Base-by-base conservation (phyloP, 1,284 basidiomycete species). In the Cystobasidiaceae sp. region DNA sequence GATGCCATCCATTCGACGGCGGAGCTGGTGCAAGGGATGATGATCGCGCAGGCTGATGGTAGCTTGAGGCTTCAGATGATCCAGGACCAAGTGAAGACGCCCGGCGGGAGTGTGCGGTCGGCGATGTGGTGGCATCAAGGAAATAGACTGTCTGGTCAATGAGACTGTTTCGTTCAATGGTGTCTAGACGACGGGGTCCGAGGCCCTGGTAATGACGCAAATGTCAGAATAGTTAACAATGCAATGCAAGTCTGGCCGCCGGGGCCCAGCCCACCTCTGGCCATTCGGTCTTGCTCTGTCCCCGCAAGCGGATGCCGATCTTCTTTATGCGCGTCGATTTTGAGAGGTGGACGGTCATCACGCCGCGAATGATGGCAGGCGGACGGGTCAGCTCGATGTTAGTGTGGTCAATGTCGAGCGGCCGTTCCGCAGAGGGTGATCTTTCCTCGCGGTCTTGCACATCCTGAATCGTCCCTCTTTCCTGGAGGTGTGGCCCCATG, bases 251-350 rank as follows among this genome's bases (percentile, higher is more conserved):
- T 2, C 6, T 51, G 19, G 55, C 23, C 41, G 23, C 60, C 49
- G 58, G 13, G 48, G 43, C 67, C 9, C 7, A 49, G 23, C 82
- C 59, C 70, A 91, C 92, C 89, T 97, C 92, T 3, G 89, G 87
- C 88, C 92, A 96, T 69, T 84, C 82, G 15, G 82, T 83, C 59
- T 79, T 74, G 3, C 78, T 75, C 69, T 82, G 87, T 5, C 90
- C 93, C 56, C 85, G 81, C 21, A 97, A 80, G 71, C 85, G 85
- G 48, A 96, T 80, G 60, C 86, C 83, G 65, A 98, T 93, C 72
- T 86, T 89, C 37, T 87, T 87, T 72, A 98, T 87, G 75, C 87
- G 86, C 41, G 86, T 92, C 0, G 93, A 85, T 75, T 93, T 94
- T 50, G 81, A 80, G 30, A 97, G 81, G 11, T 85, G 84, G 46